A percentile compares a stretch with the other conserved stretches of the same genome.
These are phyloP conservation scores for Bocquillonia castaneifolia DNA, from an alignment of 441 rosid species.

Conservation along the genomic window DNA sequence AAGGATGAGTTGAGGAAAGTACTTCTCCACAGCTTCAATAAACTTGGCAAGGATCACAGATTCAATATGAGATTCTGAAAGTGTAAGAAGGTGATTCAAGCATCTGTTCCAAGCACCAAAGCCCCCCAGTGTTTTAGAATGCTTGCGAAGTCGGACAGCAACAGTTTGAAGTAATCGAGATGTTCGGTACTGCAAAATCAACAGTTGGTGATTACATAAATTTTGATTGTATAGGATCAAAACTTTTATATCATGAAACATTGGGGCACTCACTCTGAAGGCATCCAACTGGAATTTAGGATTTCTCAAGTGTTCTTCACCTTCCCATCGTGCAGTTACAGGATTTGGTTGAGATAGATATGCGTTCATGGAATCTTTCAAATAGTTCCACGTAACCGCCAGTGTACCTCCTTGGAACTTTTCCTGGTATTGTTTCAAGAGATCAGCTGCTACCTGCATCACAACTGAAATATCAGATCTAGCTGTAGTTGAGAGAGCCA, in stretches of 20 bases:
- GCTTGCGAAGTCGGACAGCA: constrained; percentile 73
- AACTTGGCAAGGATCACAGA: constrained; percentile 88
- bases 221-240: background rate
- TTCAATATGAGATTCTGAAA: constrained; percentile 95
- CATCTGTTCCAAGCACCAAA: constrained; percentile 99
- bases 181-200: constrained; percentile 73
- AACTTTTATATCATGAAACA: constrained; percentile 13
- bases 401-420: constrained; percentile 93
- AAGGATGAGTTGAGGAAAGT: constrained; percentile 24
- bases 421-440: constrained; percentile 81
- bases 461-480: constrained; percentile 12
- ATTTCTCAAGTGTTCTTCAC: constrained; percentile 81
- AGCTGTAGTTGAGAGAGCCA: background rate
- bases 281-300: constrained; percentile 95
- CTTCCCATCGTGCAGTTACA: constrained; percentile 90
- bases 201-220: background rate
- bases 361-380: constrained; percentile 89
- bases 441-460: constrained; percentile 83
- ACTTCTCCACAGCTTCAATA: constrained; percentile 85
- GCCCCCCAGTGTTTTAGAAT: constrained; percentile 65
- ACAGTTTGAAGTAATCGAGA: constrained; percentile 88
- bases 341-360: constrained; percentile 95
- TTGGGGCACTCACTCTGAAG: constrained; percentile 62
- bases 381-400: constrained; percentile 89
- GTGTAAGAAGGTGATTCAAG: constrained; percentile 94